Conservation (phyloP, 164 flowering plant species). For the Piper longum region DNA sequence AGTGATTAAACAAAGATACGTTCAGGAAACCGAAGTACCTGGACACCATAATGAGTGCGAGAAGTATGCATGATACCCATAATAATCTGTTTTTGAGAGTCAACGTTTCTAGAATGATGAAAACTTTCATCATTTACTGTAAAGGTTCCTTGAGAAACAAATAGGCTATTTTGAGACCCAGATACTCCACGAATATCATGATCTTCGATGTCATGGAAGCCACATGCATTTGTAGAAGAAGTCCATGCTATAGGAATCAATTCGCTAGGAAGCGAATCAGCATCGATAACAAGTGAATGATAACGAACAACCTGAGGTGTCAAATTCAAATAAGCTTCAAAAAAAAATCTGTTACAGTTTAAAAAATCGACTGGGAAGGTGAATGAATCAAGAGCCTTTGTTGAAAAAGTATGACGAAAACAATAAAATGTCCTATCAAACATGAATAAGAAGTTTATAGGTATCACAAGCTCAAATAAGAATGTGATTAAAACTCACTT, state of each 20-base stretch:
- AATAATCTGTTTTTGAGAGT: constrained; percentile 23
- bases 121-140: constrained; percentile 13
- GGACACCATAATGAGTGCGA: constrained; percentile 94
- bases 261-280: constrained; percentile 63
- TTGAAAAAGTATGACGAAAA: neutral
- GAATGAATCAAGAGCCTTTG: neutral
- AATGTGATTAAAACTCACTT: constrained; percentile 32
- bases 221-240: constrained; percentile 27
- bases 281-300: constrained; percentile 83
- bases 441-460: neutral
- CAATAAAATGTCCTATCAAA: neutral
- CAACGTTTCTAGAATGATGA: constrained; percentile 13
- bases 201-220: constrained; percentile 30
- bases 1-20: too few relatives aligned
- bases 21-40: constrained; percentile 28
- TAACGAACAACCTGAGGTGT: constrained; percentile 81
- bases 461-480: neutral
- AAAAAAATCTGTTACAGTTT: neutral
- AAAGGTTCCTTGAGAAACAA: constrained; percentile 3
- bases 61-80: constrained; percentile 86
- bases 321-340: neutral
- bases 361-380: neutral
- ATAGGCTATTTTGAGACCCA: neutral
- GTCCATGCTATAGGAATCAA: constrained; percentile 93
- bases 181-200: neutral